Base-by-base conservation (phyloP, 192 early-diverging fungal genomes). In the Coemansia sp. region DNA sequence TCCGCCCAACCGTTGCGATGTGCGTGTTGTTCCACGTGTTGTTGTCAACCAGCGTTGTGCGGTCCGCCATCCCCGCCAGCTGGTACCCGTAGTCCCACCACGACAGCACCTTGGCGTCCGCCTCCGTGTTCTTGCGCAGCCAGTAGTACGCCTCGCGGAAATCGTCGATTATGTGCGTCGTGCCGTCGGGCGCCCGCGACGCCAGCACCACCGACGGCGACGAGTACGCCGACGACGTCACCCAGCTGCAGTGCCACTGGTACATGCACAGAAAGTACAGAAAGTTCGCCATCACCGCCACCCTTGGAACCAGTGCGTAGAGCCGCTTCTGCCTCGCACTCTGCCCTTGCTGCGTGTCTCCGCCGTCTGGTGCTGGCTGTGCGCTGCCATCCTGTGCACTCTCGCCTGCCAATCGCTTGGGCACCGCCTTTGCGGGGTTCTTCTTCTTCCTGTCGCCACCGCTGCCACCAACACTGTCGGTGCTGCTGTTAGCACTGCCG, bases 81-180 rank as follows among this genome's bases (percentile, higher is more conserved):
- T 99, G 98, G 84, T 99, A 99, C 2, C 98, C 98, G 74, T 99
- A 99, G 85, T 99, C 98, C 98, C 98, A 99, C 98, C 98, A 99
- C 11, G 96, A 93, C 83, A 99, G 90, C 63, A 99, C 90, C 83
- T 94, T 97, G 57, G 95, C 93, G 61, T 97, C 91, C 16, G 91
- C 84, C 48, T 89, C 81, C 0, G 98, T 97, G 85, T 99, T 99
- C 77, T 97, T 91, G 68, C 96, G 89, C 48, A 99, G 88, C 98
- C 98, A 99, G 81, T 98, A 98, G 87, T 99, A 99, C 0, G 98
- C 97, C 78, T 99, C 98, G 74, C 98, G 89, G 89, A 99, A 99
- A 75, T 99, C 98, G 64, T 99, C 98, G 81, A 99, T 99, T 66
- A 99, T 98, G 63, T 89, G 83, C 42, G 93, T 91, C 10, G 94